Evolutionary conservation across 192 early-diverging fungal species (phyloP).

Genomic region (Coemansia sp.): DNA sequence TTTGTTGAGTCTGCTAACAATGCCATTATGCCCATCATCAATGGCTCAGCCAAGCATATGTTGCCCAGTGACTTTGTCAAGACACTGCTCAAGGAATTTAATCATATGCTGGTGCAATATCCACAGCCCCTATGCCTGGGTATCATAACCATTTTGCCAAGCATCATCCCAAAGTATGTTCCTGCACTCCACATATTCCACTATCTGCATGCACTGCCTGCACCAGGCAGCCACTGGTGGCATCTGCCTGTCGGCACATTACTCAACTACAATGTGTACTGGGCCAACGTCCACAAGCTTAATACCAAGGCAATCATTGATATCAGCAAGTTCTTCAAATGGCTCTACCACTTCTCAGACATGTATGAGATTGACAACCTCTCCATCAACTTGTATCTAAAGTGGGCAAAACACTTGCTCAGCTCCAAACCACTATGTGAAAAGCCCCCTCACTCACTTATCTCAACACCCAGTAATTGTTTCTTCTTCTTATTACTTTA

Average conservation of each 20-base stretch:
- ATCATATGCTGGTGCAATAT: conserved; percentile 20
- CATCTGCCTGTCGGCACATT: conserved; percentile 25
- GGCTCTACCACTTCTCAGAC: conserved; percentile 30
- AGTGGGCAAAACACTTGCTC: conserved; percentile 38
- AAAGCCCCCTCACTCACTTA: conserved; percentile 25
- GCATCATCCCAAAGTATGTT: conserved; percentile 63
- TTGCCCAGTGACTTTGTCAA: conserved; percentile 41
- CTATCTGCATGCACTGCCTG: conserved; percentile 23
- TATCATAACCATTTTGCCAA: conserved; percentile 57
- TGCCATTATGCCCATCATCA: background rate
- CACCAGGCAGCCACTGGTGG: background rate
- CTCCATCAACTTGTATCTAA: conserved; percentile 34
- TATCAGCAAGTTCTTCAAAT: conserved; percentile 8
- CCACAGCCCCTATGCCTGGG: conserved; percentile 9
- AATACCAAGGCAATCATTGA: conserved; percentile 1
- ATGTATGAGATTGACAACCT: conserved; percentile 26
- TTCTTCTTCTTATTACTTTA: background rate
- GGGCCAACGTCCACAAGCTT: conserved; percentile 30
- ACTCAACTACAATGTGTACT: conserved; percentile 50
- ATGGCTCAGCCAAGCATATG: background rate
- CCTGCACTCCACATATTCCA: conserved; percentile 62
- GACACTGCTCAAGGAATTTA: conserved; percentile 27
- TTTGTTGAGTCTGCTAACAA: background rate
- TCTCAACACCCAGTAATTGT: conserved; percentile 10
- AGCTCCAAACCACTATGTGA: conserved; percentile 25